Evolutionary conservation across 2,329 filamentous ascomycete genomes (phyloP).

Genomic region (Trichoderma afroharzianum): DNA sequence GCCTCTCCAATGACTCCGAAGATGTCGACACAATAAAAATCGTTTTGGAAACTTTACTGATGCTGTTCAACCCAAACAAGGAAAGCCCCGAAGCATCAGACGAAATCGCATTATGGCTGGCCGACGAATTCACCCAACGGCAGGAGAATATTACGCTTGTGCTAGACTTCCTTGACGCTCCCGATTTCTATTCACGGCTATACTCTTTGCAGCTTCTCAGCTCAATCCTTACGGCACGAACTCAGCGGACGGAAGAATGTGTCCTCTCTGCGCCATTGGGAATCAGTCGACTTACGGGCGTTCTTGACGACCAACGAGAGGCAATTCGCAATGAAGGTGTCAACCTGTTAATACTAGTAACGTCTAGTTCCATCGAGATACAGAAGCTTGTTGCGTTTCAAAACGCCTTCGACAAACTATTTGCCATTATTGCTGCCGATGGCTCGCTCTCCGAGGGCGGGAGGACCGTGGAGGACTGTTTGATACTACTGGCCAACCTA

Average conservation of each 20-base stretch:
- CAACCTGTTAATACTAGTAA: conserved; percentile 81
- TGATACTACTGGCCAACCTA: conserved; percentile 86
- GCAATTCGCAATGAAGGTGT: conserved; percentile 85
- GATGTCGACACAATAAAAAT: conserved; percentile 97
- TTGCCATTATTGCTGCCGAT: conserved; percentile 76
- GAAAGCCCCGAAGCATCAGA: conserved; percentile 88
- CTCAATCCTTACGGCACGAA: conserved; percentile 78
- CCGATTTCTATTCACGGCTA: conserved; percentile 85
- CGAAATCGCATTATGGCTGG: conserved; percentile 92
- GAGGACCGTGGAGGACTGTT: conserved; percentile 85
- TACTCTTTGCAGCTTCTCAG: conserved; percentile 88
- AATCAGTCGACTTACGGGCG: conserved; percentile 78
- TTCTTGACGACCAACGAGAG: conserved; percentile 81
- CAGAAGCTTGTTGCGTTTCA: conserved; percentile 96
- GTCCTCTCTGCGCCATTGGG: conserved; percentile 85
- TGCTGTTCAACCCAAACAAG: conserved; percentile 75
- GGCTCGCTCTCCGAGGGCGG: conserved; percentile 80
- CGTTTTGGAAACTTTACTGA: conserved; percentile 88
- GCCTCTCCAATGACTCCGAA: conserved; percentile 80
- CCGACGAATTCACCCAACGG: conserved; percentile 95
- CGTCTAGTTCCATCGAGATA: conserved; percentile 79
- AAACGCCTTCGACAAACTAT: conserved; percentile 84
- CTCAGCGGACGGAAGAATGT: conserved; percentile 91
- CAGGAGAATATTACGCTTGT: conserved; percentile 95
- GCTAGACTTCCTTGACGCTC: conserved; percentile 80